Conservation (phyloP, 2,329 filamentous ascomycete species). For the Fusarium sp. region DNA sequence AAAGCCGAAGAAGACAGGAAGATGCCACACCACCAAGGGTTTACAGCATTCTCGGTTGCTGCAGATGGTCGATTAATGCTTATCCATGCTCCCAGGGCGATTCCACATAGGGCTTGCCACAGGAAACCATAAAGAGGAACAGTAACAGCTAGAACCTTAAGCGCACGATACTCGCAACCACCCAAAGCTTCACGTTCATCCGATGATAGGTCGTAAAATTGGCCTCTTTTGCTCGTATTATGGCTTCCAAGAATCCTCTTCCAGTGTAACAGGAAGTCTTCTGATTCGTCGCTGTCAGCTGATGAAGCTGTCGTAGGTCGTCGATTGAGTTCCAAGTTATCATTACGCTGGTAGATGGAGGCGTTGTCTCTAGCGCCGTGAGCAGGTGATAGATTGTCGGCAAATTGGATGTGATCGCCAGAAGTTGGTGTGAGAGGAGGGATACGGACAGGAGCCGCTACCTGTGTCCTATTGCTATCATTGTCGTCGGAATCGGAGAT, state of each 20-base stretch:
- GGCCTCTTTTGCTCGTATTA: constrained; percentile 64
- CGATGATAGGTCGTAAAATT: constrained; percentile 66
- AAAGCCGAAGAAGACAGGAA: constrained; percentile 78
- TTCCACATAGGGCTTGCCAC: constrained; percentile 70
- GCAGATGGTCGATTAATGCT: constrained; percentile 63
- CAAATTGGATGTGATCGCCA: constrained; percentile 44
- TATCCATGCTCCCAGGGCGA: constrained; percentile 74
- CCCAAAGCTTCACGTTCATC: constrained; percentile 70
- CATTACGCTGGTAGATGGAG: constrained; percentile 43
- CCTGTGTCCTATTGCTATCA: constrained; percentile 42
- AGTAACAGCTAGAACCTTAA: constrained; percentile 69
- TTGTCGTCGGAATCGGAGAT: constrained; percentile 39
- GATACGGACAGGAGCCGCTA: constrained; percentile 31
- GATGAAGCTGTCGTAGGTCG: constrained; percentile 43
- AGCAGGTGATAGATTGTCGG: constrained; percentile 13
- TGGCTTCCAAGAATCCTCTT: constrained; percentile 54
- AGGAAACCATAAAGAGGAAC: constrained; percentile 71
- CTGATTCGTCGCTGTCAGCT: constrained; percentile 43
- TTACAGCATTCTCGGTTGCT: constrained; percentile 67
- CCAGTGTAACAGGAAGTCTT: constrained; percentile 50
- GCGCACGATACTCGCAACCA: constrained; percentile 73
- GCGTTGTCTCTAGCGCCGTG: constrained; percentile 19
- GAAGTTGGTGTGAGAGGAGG: constrained; percentile 25
- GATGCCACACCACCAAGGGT: constrained; percentile 76
- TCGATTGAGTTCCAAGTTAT: constrained; percentile 15